A percentile compares a stretch with the other conserved stretches of the same genome.
Conservation (phyloP, 345 rosid species). For the Jatropha curcas region DNA sequence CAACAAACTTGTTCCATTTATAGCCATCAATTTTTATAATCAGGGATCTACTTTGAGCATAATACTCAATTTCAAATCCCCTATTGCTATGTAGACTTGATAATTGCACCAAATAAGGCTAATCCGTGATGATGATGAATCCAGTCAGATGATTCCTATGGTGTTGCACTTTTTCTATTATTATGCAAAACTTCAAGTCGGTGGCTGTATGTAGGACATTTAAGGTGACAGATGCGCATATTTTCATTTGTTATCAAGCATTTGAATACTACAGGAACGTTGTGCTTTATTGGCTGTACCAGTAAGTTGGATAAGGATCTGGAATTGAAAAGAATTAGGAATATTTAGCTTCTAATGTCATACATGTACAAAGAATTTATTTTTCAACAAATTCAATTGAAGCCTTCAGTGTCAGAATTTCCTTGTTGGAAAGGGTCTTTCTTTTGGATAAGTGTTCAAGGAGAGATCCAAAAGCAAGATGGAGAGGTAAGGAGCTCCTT, state of each 20-base stretch:
- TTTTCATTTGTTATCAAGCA: not conserved
- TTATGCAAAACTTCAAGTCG: not conserved
- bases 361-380: not conserved
- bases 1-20: not conserved
- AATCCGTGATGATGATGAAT: not conserved
- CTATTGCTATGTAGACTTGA: not conserved
- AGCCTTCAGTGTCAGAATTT: too few species aligned
- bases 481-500: slow-evolving; percentile 39
- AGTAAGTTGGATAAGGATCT: not conserved
- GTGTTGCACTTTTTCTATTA: not conserved
- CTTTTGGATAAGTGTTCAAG: slow-evolving; percentile 44
- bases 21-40: not conserved
- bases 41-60: not conserved
- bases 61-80: not conserved
- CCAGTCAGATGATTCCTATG: not conserved
- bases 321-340: not conserved
- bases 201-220: not conserved
- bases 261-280: not conserved
- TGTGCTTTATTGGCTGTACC: slow-evolving; percentile 4
- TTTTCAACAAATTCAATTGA: not conserved
- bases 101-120: not conserved
- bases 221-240: not conserved
- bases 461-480: slow-evolving; percentile 41
- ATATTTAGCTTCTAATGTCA: not conserved
- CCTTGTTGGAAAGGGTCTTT: too few species aligned